Base-by-base conservation (phyloP, 768 basidiomycete species). In the Hygrocybe punicea region DNA sequence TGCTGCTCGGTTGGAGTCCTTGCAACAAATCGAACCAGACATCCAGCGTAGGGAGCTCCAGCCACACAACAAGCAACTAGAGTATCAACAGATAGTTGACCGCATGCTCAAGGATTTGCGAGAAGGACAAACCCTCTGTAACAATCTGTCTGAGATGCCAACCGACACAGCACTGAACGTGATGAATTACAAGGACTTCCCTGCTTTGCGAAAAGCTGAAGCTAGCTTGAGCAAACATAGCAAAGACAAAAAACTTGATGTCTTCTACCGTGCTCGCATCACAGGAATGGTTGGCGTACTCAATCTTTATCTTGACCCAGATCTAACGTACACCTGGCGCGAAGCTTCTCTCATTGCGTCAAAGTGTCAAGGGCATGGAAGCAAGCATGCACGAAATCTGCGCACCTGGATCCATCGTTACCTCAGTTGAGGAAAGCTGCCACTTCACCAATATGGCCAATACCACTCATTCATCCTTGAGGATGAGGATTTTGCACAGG, bases 251-350 rank as follows among this genome's bases (percentile, higher is more conserved):
- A 63, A 64, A 35, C 39, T 72, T 29, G 68, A 73, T 62, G 60
- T 72, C 39, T 53, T 72, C 25, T 67, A 74, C 49, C 61, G 62
- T 3, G 55, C 55, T 9, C 63, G 63, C 6, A 65, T 75, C 25
- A 67, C 62, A 9, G 58, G 58, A 8, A 75, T 75, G 74, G 57
- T 67, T 45, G 70, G 63, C 3, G 64, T 66, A 7, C 39, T 75
- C n/a, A 74, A 73, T 59, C 53, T 76, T 1, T 73, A 72, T 53
- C 65, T 76, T 11, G 68, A 75, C 51, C 49, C 64, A 1, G 56
- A 67, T 13, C 53, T 72, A 1, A 60, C 61, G 0, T 74, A 66
- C 46, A 62, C 71, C n/a, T 74, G 73, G 72, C 49, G 62, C 9
- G 48, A 73, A 24, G 65, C 72, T 11, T 77, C 73, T 2, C 17